Base-by-base conservation (phyloP, 352 stramenopile genomes). In the Phytophthora nicotianae region DNA sequence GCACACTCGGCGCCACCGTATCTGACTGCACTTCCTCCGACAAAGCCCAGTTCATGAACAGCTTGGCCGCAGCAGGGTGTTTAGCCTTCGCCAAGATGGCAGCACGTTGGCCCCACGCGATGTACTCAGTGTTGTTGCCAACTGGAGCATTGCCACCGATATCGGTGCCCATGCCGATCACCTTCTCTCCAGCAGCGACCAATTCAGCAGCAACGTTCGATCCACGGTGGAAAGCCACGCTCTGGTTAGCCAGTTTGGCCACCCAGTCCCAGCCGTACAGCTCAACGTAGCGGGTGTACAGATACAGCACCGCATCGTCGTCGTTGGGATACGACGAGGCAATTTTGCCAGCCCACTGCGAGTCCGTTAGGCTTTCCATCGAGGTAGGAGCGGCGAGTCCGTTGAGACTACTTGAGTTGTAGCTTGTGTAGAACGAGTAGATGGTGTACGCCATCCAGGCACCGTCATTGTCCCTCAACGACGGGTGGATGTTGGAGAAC, bases 21-120 rank as follows among this genome's bases (percentile, higher is more conserved):
- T 32, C 58, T 5, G 38, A 59, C 48, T 86, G 74, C 21, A 55
- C 46, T 3, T 80, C 55, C 45, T 81, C 68, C 16, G 62, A 74
- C 9, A 80, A 11, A 50, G 75, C 50, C 75, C 78, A 88, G 71
- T 85, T 88, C 60, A 84, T 58, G 42, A 88, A 75, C 33, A 85
- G 56, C 63, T 88, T 85, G 17, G 75, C 73, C 0, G 78, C 75
- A 5, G 75, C 73, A 29, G 67, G 64, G 60, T 84, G 74, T 32
- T 72, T 79, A 5, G 68, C 72, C 54, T 88, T 79, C 35, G 74
- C 68, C 10, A 88, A 38, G 65, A 86, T 84, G 10, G 68, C 74
- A 7, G 74, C 61, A 64, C 78, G 75, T 46, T 88, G 78, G 8
- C 67, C 73, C 78, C 75, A 87, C 0, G 48, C 47, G 3, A 82